Conservation (phyloP, 768 basidiomycete genomes). For the Boletus edulis region DNA sequence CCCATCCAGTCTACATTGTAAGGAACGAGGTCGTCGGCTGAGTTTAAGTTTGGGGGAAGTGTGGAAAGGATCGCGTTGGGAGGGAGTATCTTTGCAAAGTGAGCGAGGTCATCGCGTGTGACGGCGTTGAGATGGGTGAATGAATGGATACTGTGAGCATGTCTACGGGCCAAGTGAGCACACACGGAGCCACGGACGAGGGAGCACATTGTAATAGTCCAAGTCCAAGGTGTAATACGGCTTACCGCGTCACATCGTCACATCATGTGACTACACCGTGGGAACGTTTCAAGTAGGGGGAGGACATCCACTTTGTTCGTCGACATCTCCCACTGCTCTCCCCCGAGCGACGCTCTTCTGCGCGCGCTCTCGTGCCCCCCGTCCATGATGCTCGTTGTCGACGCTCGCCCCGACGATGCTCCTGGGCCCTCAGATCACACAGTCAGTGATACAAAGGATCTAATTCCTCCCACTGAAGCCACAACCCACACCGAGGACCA, state of each 20-base stretch:
- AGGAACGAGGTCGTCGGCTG: slow-evolving; percentile 63
- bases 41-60: slow-evolving; percentile 44
- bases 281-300: slow-evolving; percentile 6
- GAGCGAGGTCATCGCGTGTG: slow-evolving; percentile 55
- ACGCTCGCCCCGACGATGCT: neutral
- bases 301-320: neutral
- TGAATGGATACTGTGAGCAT: slow-evolving; percentile 20
- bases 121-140: slow-evolving; percentile 45
- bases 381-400: slow-evolving; percentile 1
- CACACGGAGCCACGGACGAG: neutral
- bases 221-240: too few relatives aligned
- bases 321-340: slow-evolving; percentile 2
- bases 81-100: slow-evolving; percentile 67
- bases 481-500: slow-evolving; percentile 25
- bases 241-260: too few relatives aligned
- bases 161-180: slow-evolving; percentile 4
- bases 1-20: slow-evolving; percentile 97
- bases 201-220: slow-evolving; percentile 5
- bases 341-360: neutral
- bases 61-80: slow-evolving; percentile 67
- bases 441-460: neutral
- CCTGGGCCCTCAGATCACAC: neutral
- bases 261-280: slow-evolving; percentile 16
- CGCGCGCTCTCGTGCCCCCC: too few relatives aligned
- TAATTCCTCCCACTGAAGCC: neutral